These are phyloP conservation scores for Podochytrium sp. DNA, from an alignment of 192 early-diverging fungal species.

Conservation along the genomic window DNA sequence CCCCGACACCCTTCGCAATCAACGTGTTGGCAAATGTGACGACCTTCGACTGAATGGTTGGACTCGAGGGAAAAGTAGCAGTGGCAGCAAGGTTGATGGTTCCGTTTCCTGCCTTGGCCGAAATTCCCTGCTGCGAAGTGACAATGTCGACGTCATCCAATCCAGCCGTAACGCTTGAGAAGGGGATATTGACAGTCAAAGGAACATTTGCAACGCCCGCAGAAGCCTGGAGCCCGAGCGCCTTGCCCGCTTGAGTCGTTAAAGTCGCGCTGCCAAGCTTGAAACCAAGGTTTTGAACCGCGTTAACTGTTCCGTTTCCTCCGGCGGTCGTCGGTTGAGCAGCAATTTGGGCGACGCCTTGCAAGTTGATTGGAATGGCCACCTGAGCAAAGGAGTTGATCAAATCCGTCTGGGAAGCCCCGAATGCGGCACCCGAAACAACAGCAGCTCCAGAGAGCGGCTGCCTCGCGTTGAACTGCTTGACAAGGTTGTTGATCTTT, in stretches of 20 bases:
- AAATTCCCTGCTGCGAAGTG: neutral
- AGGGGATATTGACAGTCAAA: slow-evolving; percentile 11
- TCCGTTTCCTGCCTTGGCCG: neutral
- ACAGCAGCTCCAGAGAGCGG: slow-evolving; percentile 22
- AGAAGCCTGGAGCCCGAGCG: neutral
- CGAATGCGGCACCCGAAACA: slow-evolving; percentile 21
- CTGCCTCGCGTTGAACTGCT: slow-evolving; percentile 18
- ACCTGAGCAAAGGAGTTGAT: slow-evolving; percentile 27
- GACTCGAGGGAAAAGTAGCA: slow-evolving; percentile 8
- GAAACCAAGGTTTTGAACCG: neutral
- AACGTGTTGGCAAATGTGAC: slow-evolving; percentile 9
- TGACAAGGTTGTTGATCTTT: slow-evolving; percentile 18
- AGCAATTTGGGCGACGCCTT: neutral
- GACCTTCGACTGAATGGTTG: slow-evolving; percentile 7
- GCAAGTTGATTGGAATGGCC: neutral
- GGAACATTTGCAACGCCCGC: slow-evolving; percentile 12
- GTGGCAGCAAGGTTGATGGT: slow-evolving; percentile 10
- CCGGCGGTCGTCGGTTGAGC: neutral
- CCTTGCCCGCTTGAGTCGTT: neutral
- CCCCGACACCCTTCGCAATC: slow-evolving; percentile 7
- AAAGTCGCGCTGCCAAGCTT: neutral
- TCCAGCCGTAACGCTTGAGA: neutral
- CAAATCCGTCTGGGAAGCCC: slow-evolving; percentile 5
- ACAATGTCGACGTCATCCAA: slow-evolving; percentile 12
- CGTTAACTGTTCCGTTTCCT: neutral